Percentiles rank a stretch among this genome's conserved stretches.
These are phyloP conservation scores for Oryza officinalis DNA, from an alignment of 176 grass and related monocot species.

Conservation along the genomic window DNA sequence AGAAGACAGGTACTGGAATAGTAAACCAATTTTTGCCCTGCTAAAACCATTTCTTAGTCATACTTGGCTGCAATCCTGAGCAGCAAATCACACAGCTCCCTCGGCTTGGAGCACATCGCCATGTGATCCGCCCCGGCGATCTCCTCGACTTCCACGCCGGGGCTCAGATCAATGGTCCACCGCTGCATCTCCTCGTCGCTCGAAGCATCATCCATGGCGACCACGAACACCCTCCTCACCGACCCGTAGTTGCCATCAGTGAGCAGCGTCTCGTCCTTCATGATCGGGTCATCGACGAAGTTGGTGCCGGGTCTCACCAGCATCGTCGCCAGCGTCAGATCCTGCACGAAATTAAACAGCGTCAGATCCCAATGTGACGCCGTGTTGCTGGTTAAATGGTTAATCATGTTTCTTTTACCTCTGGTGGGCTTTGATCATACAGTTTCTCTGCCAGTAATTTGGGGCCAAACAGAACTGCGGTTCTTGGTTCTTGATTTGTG, in stretches of 20 bases:
- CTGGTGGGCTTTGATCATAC: slow-evolving; percentile 23
- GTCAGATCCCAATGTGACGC: neutral
- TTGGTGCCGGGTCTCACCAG: slow-evolving; percentile 37
- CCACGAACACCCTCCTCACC: slow-evolving; percentile 50
- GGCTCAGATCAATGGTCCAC: slow-evolving; percentile 39
- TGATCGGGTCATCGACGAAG: slow-evolving; percentile 39
- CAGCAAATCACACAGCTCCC: slow-evolving; percentile 39
- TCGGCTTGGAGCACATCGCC: slow-evolving; percentile 54
- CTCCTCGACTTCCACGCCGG: slow-evolving; percentile 39
- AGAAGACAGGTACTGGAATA: no score
- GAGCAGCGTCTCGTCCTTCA: slow-evolving; percentile 37
- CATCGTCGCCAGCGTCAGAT: slow-evolving; percentile 47
- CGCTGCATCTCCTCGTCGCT: slow-evolving; percentile 39
- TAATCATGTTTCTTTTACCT: slow-evolving; percentile 13
- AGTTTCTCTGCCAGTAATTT: slow-evolving; percentile 34
- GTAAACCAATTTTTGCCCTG: no score
- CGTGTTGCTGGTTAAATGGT: neutral
- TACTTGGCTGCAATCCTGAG: slow-evolving; percentile 18
- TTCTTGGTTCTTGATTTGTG: slow-evolving; percentile 18
- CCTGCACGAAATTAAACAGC: neutral
- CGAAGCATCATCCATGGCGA: slow-evolving; percentile 43
- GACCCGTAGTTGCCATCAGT: slow-evolving; percentile 44
- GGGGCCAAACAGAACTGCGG: slow-evolving; percentile 23
- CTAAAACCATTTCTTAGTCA: neutral
- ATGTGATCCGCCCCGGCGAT: slow-evolving; percentile 59